Conservation (phyloP, 1,139 yeast genomes). For the Taphrina pruni region DNA sequence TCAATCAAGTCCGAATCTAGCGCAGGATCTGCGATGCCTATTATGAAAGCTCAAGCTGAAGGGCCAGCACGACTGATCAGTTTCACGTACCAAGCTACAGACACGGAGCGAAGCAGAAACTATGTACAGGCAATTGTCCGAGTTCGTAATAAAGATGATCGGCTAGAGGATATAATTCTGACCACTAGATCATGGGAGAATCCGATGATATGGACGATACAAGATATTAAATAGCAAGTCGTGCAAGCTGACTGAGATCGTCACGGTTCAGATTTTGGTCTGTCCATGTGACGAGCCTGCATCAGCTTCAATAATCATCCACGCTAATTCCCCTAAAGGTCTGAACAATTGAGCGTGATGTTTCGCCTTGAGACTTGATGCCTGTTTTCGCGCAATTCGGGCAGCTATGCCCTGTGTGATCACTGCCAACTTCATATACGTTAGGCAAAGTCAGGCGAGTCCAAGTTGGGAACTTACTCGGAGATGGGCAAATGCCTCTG, state of each 20-base stretch:
- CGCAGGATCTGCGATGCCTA: background rate
- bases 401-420: conserved; percentile 73
- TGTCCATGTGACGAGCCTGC: background rate
- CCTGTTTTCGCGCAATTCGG: conserved; percentile 63
- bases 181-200: conserved; percentile 22
- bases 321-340: conserved; percentile 55
- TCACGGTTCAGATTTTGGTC: background rate
- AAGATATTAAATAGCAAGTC: background rate
- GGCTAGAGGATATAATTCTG: conserved; percentile 19
- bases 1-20: conserved; percentile 12
- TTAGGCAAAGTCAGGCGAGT: background rate
- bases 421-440: conserved; percentile 55
- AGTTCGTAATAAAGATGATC: background rate
- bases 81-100: conserved; percentile 20
- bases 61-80: conserved; percentile 8
- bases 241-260: background rate
- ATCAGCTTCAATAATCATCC: conserved; percentile 47
- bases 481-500: conserved; percentile 65
- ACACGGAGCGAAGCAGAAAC: conserved; percentile 18
- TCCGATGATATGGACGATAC: conserved; percentile 26
- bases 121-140: conserved; percentile 29
- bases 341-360: conserved; percentile 58
- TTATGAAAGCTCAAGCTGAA: background rate
- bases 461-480: conserved; percentile 48
- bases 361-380: conserved; percentile 64